Conservation (phyloP, 192 early-diverging fungal species). For the Backusella mclennaniae region DNA sequence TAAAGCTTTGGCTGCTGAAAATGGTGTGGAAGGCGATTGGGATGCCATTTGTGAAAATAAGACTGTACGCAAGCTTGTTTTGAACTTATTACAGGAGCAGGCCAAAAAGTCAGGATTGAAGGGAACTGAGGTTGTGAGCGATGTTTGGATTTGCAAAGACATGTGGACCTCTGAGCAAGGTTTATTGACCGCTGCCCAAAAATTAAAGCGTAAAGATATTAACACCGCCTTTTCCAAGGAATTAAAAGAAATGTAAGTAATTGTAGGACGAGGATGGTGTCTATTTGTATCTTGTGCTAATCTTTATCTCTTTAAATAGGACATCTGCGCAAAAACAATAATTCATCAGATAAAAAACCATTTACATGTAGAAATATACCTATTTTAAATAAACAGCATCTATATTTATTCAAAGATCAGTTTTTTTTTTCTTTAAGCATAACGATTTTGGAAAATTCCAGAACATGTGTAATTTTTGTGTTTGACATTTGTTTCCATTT, state of each 20-base stretch:
- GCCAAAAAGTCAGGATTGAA: slow-evolving; percentile 69
- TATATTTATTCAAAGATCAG: not conserved
- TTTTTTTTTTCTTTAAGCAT: too few species aligned
- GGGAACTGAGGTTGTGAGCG: slow-evolving; percentile 71
- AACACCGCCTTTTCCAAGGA: slow-evolving; percentile 54
- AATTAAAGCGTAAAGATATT: slow-evolving; percentile 83
- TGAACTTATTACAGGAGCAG: slow-evolving; percentile 43
- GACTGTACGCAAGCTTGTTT: slow-evolving; percentile 50
- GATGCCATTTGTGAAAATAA: slow-evolving; percentile 53
- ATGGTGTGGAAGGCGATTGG: slow-evolving; percentile 46
- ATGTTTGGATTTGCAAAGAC: slow-evolving; percentile 66
- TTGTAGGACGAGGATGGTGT: not conserved
- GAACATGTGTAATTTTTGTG: not conserved
- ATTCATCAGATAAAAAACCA: not conserved
- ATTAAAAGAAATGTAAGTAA: slow-evolving; percentile 54
- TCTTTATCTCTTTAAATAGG: not conserved
- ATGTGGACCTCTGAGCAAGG: slow-evolving; percentile 89
- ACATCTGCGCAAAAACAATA: slow-evolving; percentile 6
- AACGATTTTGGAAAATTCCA: not conserved
- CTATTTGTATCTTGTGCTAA: not conserved
- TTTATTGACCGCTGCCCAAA: slow-evolving; percentile 89
- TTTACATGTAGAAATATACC: not conserved
- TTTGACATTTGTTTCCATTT: not conserved
- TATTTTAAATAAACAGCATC: not conserved
- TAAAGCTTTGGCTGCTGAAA: slow-evolving; percentile 40